Evolutionary conservation across 225 moss, liverwort and hornwort genomes (phyloP).

Genomic region (Lunularia cruciata): DNA sequence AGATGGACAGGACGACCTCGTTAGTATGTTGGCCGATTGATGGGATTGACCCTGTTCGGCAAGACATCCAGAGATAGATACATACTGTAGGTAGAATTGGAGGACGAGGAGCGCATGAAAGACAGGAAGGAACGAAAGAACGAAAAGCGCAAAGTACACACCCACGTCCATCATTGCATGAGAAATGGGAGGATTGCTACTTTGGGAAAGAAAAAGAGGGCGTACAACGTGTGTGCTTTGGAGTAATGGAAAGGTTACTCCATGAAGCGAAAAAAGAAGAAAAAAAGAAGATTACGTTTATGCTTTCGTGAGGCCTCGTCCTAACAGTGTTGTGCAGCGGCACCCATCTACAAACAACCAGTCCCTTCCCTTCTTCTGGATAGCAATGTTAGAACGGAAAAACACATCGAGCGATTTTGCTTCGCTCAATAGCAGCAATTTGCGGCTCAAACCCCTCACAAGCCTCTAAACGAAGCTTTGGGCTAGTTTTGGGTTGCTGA

Average conservation of each 20-base stretch:
- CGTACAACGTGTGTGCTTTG: neutral
- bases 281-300: neutral
- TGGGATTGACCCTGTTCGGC: too few species aligned
- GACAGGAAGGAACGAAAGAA: neutral
- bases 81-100: too few species aligned
- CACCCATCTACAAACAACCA: neutral
- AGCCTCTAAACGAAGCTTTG: neutral
- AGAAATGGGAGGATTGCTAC: neutral
- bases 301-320: slow-evolving; percentile 15
- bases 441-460: slow-evolving; percentile 10
- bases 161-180: slow-evolving; percentile 2
- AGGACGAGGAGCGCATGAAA: neutral
- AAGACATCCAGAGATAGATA: too few species aligned
- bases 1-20: too few species aligned
- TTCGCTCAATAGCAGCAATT: neutral
- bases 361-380: neutral
- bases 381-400: neutral
- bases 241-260: neutral
- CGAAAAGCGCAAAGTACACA: neutral
- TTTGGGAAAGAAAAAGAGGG: neutral
- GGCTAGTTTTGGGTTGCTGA: slow-evolving; percentile 10
- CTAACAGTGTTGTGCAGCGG: neutral
- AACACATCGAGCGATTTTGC: too few species aligned
- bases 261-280: neutral
- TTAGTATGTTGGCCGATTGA: too few species aligned